Conservation (phyloP, 2,329 filamentous ascomycete genomes). For the Fusarium succisae region DNA sequence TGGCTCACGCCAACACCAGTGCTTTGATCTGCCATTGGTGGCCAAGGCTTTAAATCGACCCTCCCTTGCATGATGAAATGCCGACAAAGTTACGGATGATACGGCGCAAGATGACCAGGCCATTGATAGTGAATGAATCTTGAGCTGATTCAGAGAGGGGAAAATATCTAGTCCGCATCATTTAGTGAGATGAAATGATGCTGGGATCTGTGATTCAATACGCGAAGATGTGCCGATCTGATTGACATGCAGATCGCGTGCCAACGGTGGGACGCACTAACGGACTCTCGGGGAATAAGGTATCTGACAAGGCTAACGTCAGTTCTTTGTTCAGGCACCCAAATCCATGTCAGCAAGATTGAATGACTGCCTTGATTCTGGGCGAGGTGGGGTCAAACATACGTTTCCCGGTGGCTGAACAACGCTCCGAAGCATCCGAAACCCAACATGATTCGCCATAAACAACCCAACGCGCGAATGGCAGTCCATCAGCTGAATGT, state of each 20-base stretch:
- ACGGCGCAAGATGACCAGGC: no score
- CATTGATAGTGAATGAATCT: no score
- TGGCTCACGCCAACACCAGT: not conserved
- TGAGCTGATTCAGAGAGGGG: no score
- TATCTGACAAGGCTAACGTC: not conserved
- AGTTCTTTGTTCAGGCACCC: not conserved
- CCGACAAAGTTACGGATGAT: not conserved
- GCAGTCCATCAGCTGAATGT: not conserved
- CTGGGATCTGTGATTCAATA: no score
- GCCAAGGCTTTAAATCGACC: not conserved
- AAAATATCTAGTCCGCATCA: no score
- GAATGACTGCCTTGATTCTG: not conserved
- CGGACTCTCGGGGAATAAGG: not conserved
- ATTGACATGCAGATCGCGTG: not conserved
- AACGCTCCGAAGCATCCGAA: not conserved
- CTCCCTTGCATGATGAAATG: not conserved
- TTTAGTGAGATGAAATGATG: no score
- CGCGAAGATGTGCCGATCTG: not conserved
- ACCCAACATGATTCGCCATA: constrained; percentile 1
- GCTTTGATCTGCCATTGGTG: not conserved
- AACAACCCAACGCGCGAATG: not conserved
- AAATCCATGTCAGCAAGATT: not conserved
- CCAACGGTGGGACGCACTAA: not conserved
- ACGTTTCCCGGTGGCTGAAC: not conserved
- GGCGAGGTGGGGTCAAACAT: not conserved